A percentile compares a stretch with the other conserved stretches of the same genome.
phyloP scores from a whole-genome alignment of 108 stramenopile species.

The Cyclostephanos tholiformis region DNA sequence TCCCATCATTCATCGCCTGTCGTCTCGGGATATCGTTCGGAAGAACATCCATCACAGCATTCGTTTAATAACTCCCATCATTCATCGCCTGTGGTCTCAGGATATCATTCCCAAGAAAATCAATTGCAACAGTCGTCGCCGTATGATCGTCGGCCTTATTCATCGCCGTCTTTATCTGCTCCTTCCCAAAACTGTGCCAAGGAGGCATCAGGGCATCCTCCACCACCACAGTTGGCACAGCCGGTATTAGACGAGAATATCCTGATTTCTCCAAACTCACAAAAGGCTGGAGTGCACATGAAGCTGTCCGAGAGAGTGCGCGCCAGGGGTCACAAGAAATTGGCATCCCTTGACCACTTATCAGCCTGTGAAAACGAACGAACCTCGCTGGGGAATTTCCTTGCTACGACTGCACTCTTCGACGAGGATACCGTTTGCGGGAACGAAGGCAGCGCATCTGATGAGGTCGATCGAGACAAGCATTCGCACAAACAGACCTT shows the following conservation, averaged over 20 bases:
- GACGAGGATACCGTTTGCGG: conserved; percentile 26
- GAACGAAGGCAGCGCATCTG: conserved; percentile 16
- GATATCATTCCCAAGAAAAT: conserved; percentile 7
- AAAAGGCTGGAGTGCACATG: neutral
- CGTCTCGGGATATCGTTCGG: conserved; percentile 10
- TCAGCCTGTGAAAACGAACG: conserved; percentile 4
- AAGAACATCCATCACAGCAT: conserved; percentile 6
- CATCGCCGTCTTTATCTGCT: conserved; percentile 7
- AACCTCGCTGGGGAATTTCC: conserved; percentile 49
- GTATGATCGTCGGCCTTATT: conserved; percentile 11
- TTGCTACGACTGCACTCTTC: conserved; percentile 23
- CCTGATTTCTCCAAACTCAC: conserved; percentile 16
- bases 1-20: conserved; percentile 14
- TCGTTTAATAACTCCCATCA: neutral
- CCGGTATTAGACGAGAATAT: conserved; percentile 43
- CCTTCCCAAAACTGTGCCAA: conserved; percentile 10
- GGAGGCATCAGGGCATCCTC: conserved; percentile 15
- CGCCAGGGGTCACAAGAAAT: conserved; percentile 17
- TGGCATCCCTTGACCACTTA: conserved; percentile 16
- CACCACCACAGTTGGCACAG: conserved; percentile 53
- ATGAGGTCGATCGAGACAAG: conserved; percentile 20
- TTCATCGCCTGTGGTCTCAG: conserved; percentile 20
- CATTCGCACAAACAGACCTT: conserved; percentile 61
- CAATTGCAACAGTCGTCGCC: conserved; percentile 11
- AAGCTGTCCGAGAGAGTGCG: neutral